These are phyloP conservation scores for Litsea cubeba DNA, from an alignment of 164 flowering plant genomes.

Conservation along the genomic window DNA sequence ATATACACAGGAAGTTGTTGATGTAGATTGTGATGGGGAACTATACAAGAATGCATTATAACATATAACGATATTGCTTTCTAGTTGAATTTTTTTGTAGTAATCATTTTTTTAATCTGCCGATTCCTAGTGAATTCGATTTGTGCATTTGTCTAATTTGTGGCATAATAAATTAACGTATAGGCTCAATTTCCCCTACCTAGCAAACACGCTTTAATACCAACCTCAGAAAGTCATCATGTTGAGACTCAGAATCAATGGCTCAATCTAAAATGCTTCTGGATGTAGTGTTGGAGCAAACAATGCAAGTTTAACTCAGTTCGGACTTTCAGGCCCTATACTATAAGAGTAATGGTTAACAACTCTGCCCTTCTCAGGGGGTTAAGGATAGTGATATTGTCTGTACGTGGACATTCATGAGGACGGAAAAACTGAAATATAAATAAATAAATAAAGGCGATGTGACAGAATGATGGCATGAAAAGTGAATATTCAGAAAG, in stretches of 20 bases:
- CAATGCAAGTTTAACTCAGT: conserved; percentile 12
- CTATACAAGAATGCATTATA: no score
- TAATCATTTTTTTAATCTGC: no score
- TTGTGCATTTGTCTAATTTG: no score
- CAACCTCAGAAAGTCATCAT: conserved; percentile 75
- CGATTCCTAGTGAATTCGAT: no score
- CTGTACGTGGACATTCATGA: not conserved
- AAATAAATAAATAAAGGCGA: not conserved
- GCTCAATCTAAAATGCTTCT: conserved; percentile 80
- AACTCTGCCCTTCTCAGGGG: not conserved
- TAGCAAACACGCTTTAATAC: conserved; percentile 16
- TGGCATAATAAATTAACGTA: no score
- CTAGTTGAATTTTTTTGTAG: no score
- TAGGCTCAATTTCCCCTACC: no score
- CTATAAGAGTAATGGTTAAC: not conserved
- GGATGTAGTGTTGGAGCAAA: conserved; percentile 55
- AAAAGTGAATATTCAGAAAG: no score
- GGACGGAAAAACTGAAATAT: not conserved
- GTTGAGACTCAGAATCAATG: conserved; percentile 71
- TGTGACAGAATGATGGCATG: not conserved
- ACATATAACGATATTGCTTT: no score
- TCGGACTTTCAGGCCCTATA: not conserved
- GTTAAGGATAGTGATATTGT: not conserved
- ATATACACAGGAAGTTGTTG: no score
- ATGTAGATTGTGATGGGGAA: no score